phyloP scores from a whole-genome alignment of 345 rosid species.

The Excoecaria agallocha region DNA sequence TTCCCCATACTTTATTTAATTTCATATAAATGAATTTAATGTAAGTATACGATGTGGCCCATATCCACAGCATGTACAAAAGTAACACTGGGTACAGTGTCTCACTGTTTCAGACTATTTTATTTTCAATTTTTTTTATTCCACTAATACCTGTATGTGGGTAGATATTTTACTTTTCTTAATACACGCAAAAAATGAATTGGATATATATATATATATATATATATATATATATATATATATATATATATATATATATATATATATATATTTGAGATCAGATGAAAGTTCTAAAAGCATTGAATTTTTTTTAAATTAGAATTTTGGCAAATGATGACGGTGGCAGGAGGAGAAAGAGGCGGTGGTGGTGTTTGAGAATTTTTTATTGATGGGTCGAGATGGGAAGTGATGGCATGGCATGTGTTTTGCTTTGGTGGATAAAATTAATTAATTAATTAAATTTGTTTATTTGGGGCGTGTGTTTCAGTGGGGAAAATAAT shows the following conservation, averaged over 20 bases:
- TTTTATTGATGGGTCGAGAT: conserved; percentile 4
- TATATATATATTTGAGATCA: too few relatives aligned
- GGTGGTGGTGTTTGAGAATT: background rate
- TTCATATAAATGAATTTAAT: background rate
- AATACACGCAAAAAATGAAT: background rate
- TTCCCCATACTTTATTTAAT: conserved; percentile 13
- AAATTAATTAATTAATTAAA: background rate
- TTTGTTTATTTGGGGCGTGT: background rate
- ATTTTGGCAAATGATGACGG: conserved; percentile 5
- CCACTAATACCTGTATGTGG: background rate
- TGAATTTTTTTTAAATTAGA: too few relatives aligned
- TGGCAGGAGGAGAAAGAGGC: background rate
- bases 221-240: too few relatives aligned
- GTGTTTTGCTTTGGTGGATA: background rate
- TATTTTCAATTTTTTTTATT: background rate
- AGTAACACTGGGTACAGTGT: conserved; percentile 6
- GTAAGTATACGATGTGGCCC: background rate
- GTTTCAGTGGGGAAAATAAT: background rate
- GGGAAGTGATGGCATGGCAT: background rate
- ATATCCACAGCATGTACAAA: background rate
- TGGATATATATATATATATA: too few relatives aligned
- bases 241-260: too few relatives aligned
- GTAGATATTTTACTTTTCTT: too few relatives aligned
- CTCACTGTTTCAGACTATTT: background rate
- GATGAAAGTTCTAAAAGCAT: background rate